Base-by-base conservation (phyloP, 1,284 basidiomycete species). In the Leccinum solheimii region DNA sequence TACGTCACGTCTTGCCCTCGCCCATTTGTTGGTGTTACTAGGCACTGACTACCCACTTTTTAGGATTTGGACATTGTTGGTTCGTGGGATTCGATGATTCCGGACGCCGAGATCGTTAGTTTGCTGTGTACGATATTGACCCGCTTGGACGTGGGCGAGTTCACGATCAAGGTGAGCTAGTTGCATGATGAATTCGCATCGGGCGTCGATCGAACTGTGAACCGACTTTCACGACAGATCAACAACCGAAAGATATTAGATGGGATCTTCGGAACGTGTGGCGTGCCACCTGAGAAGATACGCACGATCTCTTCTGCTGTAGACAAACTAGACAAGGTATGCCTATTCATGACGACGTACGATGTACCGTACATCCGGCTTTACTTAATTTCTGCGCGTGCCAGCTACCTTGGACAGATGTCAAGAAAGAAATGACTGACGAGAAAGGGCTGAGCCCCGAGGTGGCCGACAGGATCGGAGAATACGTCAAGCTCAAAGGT, bases 191-290 rank as follows among this genome's bases (percentile, higher is more conserved):
- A n/a, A 26, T 19, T 32, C 50, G 38, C 26, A 13, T 54, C 10
- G 2, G 27, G 8, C 23, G 61, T 51, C n/a, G 11, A 56, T 49
- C 60, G 26, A 60, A 59, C 9, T 8, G 21, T 48, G 11, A 21
- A 21, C 21, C 56, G 7, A 1, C 1, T 26, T 26, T 1, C 3
- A 49, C 36, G 36, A 23, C 68, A 94, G 92, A 79, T 97, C 62
- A 98, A 99, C 79, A 92, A 99, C 83, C 86, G 97, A 65, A 98
- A 97, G 80, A 92, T 99, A 65, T 83, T 99, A 23, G 97, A 99
- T 74, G 97, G 96, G 55, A 91, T 99, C 67, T 99, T 99, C 73
- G 91, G 94, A 75, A 90, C 98, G 8, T 98, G 97, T 69, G 97
- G 97, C 59, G 97, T 99, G 1, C 93, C 96, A 0, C 72, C 81